phyloP scores from a whole-genome alignment of 176 grass and related monocot genomes.

The Phyllostachys edulis region DNA sequence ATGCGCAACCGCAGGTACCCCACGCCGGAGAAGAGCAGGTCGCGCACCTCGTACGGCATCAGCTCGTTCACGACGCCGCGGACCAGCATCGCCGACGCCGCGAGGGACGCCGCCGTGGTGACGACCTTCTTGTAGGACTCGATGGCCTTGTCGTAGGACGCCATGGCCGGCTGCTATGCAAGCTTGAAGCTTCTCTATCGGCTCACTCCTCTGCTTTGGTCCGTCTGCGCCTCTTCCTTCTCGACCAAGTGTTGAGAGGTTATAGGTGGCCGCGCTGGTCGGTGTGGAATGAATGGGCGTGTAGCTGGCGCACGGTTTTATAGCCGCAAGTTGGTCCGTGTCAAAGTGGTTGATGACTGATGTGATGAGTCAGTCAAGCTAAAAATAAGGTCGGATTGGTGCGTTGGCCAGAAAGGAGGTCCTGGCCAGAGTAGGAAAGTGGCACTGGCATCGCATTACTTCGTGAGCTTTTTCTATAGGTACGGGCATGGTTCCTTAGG shows the following conservation, averaged over 20 bases:
- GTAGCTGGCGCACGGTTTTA: conserved; percentile 25
- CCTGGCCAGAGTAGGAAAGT: conserved; percentile 15
- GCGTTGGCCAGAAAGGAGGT: conserved; percentile 31
- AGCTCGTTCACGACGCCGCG: conserved; percentile 73
- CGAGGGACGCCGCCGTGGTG: conserved; percentile 61
- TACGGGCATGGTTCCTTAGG: not conserved
- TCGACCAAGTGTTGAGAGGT: not conserved
- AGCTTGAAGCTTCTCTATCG: not conserved
- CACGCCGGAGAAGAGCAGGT: conserved; percentile 53
- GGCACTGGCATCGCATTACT: not conserved
- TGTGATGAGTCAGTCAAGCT: conserved; percentile 19
- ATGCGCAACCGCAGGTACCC: conserved; percentile 54
- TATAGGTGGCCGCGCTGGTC: not conserved
- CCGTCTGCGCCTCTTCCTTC: not conserved
- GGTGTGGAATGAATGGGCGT: conserved; percentile 29
- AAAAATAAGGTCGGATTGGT: not conserved
- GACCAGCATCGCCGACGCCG: conserved; percentile 74
- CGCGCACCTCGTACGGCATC: conserved; percentile 62
- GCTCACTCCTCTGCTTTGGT: not conserved
- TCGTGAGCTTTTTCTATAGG: not conserved
- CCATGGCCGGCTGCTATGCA: conserved; percentile 27
- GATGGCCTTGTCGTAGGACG: conserved; percentile 52
- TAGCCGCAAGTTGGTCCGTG: conserved; percentile 9
- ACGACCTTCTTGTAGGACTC: conserved; percentile 77
- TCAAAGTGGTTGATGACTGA: conserved; percentile 12